Evolutionary conservation across 345 rosid genomes (phyloP), one percentile per base, ranked within the genome.

Genomic region (Boechera retrofracta): DNA sequence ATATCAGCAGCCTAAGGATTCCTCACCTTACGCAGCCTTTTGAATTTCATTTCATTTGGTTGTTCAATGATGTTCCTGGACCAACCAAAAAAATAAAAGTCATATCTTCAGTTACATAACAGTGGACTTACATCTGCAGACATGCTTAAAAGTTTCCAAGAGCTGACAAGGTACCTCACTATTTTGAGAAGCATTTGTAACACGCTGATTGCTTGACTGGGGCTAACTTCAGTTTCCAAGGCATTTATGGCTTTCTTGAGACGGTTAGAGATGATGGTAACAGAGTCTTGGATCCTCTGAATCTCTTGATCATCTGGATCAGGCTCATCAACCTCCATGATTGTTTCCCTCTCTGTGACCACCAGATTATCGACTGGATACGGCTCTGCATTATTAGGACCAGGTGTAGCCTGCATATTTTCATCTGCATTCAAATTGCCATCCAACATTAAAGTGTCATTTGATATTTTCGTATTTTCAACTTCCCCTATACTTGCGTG

Each of bases 241-340:
- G 69, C 81, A 72, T 77, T 75, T 42, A 89, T 85, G 42, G 96
- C 91, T 83, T 85, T 86, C 82, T 84, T 86, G 81, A 95, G 67
- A 66, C 86, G 90, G 67, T 77, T 79, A 75, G 91, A 85, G 54
- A 89, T 67, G 75, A 73, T 73, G 39, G 87, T 62, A 70, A 91
- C 91, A 52, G 97, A 83, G 79, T 91, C 91, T 80, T 87, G 97
- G 38, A 92, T 95, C 78, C 92, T 88, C 60, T 71, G 85, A 64
- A 92, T 54, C 85, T 91, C 99, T 77, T 80, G 73, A 71, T 89
- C 90, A 77, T 89, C 94, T 60, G 90, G 97, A 82, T 85, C 90
- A 3, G 91, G 94, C 77, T 92, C 97, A 76, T 84, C 85, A 26
- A 81, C 83, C 60, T 82, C 81, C 84, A 83, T 78, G 71, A 66